phyloP scores from a whole-genome alignment of 352 stramenopile species.

The Phytophthora fragariae region DNA sequence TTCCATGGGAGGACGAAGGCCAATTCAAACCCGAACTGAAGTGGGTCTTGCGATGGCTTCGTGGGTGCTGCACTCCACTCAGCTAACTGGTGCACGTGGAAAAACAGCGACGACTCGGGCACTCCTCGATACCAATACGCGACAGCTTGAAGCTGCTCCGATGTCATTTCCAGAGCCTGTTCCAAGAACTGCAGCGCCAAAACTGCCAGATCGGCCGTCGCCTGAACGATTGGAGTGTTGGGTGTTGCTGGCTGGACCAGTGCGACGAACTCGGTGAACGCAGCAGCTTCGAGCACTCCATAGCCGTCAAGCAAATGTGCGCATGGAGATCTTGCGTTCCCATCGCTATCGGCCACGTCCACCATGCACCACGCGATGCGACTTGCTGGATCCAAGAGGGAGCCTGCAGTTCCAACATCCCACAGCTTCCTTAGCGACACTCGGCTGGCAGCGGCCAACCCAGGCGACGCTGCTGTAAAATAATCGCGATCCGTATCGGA shows the following conservation, averaged over 20 bases:
- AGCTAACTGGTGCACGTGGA: conserved; percentile 50
- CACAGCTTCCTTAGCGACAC: conserved; percentile 50
- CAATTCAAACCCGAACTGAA: conserved; percentile 58
- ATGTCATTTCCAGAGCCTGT: conserved; percentile 38
- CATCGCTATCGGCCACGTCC: conserved; percentile 17
- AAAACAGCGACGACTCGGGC: conserved; percentile 51
- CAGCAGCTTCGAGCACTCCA: conserved; percentile 34
- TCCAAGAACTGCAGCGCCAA: conserved; percentile 53
- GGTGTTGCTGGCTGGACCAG: conserved; percentile 43
- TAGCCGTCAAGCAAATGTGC: conserved; percentile 52
- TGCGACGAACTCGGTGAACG: conserved; percentile 37
- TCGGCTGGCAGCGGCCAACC: conserved; percentile 15
- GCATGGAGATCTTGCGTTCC: conserved; percentile 23
- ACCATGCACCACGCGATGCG: conserved; percentile 61
- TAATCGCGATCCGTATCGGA: conserved; percentile 17
- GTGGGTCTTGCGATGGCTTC: conserved; percentile 36
- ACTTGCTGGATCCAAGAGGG: conserved; percentile 55
- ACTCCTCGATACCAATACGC: conserved; percentile 53
- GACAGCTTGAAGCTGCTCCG: conserved; percentile 39
- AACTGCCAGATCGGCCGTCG: conserved; percentile 44
- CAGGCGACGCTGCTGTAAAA: conserved; percentile 23
- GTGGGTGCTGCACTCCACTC: conserved; percentile 38
- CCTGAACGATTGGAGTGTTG: conserved; percentile 20
- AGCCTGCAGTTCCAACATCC: conserved; percentile 43
- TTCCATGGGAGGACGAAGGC: conserved; percentile 48